Conservation (phyloP, 2,329 filamentous ascomycete species). For the Helotiales sp. region DNA sequence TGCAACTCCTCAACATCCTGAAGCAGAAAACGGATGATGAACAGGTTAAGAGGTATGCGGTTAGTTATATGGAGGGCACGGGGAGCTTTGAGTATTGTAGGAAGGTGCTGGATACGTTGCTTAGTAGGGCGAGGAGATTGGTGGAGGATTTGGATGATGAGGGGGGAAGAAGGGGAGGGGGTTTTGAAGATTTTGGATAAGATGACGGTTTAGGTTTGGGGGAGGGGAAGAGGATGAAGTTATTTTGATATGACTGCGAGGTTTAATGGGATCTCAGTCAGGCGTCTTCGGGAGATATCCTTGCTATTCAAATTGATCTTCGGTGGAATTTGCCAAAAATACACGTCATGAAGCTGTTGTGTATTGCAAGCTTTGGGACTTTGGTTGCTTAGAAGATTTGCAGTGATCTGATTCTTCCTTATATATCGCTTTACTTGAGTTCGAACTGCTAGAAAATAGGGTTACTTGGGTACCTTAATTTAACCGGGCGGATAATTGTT, state of each 20-base stretch:
- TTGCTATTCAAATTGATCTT: background rate
- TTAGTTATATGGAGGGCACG: constrained; percentile 85
- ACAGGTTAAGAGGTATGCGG: constrained; percentile 88
- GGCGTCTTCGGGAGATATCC: constrained; percentile 4
- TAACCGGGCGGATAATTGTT: no score
- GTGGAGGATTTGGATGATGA: constrained; percentile 65
- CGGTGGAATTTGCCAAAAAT: background rate
- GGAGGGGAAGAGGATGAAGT: no score
- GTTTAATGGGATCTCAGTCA: background rate
- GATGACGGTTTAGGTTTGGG: constrained; percentile 45
- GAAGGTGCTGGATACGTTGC: constrained; percentile 63
- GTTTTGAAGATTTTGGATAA: constrained; percentile 69
- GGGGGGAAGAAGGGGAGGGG: constrained; percentile 53
- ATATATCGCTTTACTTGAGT: no score
- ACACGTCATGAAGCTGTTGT: no score
- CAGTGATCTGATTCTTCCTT: no score
- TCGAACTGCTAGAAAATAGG: no score
- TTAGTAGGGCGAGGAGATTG: constrained; percentile 55
- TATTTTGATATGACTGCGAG: background rate
- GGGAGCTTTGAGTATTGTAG: constrained; percentile 88
- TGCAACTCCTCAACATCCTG: constrained; percentile 87
- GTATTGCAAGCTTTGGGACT: no score
- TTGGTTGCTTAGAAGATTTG: no score
- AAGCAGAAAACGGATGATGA: constrained; percentile 85
- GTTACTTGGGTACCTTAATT: no score